A percentile compares a stretch with the other conserved stretches of the same genome.
Evolutionary conservation across 1,284 basidiomycete genomes (phyloP).

Genomic region (Apiotrichum brassicae): DNA sequence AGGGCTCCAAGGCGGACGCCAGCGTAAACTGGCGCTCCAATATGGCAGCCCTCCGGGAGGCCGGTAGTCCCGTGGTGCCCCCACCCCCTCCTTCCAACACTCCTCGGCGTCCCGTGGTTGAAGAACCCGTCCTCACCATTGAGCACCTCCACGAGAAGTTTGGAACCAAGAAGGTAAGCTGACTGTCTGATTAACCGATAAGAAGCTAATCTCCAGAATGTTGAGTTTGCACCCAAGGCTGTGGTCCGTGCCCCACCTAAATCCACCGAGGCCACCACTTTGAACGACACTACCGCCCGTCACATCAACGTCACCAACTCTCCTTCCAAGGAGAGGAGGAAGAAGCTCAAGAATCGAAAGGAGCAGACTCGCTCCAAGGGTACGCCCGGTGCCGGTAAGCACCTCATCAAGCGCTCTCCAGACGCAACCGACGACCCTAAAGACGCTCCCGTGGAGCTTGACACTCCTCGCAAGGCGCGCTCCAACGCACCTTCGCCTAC

Average conservation of each 20-base stretch:
- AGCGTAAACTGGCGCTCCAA: constrained; percentile 37
- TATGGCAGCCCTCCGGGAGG: not conserved
- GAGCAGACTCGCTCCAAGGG: constrained; percentile 21
- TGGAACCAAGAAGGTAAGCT: constrained; percentile 10
- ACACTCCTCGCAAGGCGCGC: not conserved
- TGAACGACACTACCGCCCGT: constrained; percentile 1
- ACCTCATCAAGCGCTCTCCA: constrained; percentile 21
- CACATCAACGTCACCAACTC: not conserved
- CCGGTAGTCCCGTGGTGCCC: too few relatives aligned
- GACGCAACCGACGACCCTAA: not conserved
- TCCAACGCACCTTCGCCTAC: not conserved
- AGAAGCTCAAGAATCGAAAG: not conserved
- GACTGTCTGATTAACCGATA: not conserved
- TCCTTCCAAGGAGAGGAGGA: not conserved
- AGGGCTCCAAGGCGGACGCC: constrained; percentile 31
- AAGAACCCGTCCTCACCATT: constrained; percentile 26
- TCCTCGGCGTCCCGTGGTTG: not conserved
- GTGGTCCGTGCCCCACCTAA: not conserved
- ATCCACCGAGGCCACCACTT: not conserved
- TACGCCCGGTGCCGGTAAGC: constrained; percentile 36
- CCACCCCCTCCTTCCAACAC: not conserved
- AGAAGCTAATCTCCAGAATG: not conserved
- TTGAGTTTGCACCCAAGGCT: not conserved
- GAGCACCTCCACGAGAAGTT: constrained; percentile 38
- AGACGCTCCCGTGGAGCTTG: not conserved